phyloP scores from a whole-genome alignment of 768 basidiomycete species.

The Suillus cothurnatus region DNA sequence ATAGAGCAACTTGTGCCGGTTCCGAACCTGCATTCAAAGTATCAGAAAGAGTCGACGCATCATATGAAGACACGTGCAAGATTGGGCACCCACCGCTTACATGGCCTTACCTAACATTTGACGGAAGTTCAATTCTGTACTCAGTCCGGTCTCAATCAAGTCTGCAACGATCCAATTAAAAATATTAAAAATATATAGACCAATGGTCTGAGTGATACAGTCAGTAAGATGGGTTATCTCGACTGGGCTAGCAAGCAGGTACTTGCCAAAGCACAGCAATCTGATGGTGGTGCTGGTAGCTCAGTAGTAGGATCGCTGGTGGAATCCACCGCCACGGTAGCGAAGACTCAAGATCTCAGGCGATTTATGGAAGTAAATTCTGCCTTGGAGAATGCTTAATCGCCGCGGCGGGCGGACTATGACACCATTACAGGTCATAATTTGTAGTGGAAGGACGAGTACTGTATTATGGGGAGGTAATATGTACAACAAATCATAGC shows the following conservation, averaged over 20 bases:
- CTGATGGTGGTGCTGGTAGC: slow-evolving; percentile 18
- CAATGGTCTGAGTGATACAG: no score
- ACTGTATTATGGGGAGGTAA: background rate
- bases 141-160: no score
- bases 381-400: background rate
- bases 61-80: no score
- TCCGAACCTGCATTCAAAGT: no score
- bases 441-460: background rate
- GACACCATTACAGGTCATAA: background rate
- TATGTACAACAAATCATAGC: background rate
- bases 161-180: no score
- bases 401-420: background rate
- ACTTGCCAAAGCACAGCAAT: slow-evolving; percentile 36
- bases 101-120: no score
- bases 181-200: no score
- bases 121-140: no score
- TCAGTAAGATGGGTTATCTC: slow-evolving; percentile 70
- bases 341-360: slow-evolving; percentile 21
- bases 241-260: slow-evolving; percentile 74
- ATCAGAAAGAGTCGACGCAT: no score
- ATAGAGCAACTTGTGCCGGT: no score
- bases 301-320: slow-evolving; percentile 24
- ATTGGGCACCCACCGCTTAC: no score
- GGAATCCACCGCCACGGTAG: slow-evolving; percentile 22
- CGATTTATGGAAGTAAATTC: slow-evolving; percentile 15